Evolutionary conservation across 2,329 filamentous ascomycete species (phyloP).

Genomic region (Emmonsia crescens): DNA sequence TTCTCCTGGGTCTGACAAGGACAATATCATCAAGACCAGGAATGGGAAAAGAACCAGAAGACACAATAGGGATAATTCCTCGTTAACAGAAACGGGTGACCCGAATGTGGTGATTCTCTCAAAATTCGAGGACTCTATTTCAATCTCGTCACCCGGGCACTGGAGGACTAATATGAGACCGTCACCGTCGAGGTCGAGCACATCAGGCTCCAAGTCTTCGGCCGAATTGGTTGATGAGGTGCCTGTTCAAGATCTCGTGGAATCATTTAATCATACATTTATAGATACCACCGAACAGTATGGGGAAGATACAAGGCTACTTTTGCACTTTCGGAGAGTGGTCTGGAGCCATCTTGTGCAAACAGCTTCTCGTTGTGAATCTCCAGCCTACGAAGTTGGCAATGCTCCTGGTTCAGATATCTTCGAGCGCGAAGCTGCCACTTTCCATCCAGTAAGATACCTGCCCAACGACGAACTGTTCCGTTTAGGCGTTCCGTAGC

Average conservation of each 20-base stretch:
- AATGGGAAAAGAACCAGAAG: conserved; percentile 21
- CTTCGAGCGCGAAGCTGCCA: conserved; percentile 38
- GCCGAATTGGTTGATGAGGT: conserved; percentile 16
- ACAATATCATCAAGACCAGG: conserved; percentile 7
- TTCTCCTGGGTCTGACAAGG: conserved; percentile 7
- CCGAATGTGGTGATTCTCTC: conserved; percentile 42
- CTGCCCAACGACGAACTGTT: conserved; percentile 7
- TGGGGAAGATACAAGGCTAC: conserved; percentile 24
- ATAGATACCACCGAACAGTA: conserved; percentile 14
- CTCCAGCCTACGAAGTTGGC: conserved; percentile 15
- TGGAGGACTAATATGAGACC: conserved; percentile 20
- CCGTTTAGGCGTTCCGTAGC: background rate
- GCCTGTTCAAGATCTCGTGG: conserved; percentile 15
- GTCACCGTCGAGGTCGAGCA: conserved; percentile 25
- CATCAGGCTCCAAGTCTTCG: conserved; percentile 20
- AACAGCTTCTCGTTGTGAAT: conserved; percentile 15
- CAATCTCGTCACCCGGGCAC: conserved; percentile 19
- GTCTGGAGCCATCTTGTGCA: conserved; percentile 33
- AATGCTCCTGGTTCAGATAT: conserved; percentile 29
- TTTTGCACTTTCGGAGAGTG: conserved; percentile 31
- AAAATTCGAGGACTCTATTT: conserved; percentile 38
- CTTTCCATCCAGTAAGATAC: conserved; percentile 41
- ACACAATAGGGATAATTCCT: conserved; percentile 9
- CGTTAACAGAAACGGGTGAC: conserved; percentile 22
- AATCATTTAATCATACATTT: conserved; percentile 14